Conservation (phyloP, 495 filamentous ascomycete species). For the Parathielavia hyrcaniae region DNA sequence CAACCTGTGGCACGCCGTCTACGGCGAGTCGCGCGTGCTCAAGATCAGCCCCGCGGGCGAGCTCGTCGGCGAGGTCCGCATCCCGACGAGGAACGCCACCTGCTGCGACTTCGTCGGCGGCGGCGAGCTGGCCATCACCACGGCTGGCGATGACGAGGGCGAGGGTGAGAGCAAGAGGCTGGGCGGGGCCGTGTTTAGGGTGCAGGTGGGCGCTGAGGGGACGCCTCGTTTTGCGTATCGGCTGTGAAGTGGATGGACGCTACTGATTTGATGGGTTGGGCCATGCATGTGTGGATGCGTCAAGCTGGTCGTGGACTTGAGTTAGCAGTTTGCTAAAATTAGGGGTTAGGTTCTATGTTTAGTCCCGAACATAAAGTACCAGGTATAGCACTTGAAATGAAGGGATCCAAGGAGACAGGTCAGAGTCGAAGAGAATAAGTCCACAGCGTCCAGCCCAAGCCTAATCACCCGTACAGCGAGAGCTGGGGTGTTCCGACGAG, state of each 20-base stretch:
- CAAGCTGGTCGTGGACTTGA: too few species aligned
- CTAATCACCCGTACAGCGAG: too few species aligned
- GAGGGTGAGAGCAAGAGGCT: constrained; percentile 54
- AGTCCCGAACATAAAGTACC: too few species aligned
- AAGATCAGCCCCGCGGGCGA: constrained; percentile 59
- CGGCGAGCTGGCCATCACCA: constrained; percentile 69
- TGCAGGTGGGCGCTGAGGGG: constrained; percentile 62
- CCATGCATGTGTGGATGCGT: not conserved
- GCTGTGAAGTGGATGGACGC: constrained; percentile 20
- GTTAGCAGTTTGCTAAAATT: too few species aligned
- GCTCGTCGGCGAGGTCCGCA: constrained; percentile 57
- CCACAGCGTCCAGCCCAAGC: too few species aligned
- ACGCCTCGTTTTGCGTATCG: constrained; percentile 53
- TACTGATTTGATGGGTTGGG: not conserved
- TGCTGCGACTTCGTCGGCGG: constrained; percentile 68
- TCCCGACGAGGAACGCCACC: constrained; percentile 65
- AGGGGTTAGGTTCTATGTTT: too few species aligned
- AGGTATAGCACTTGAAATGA: too few species aligned
- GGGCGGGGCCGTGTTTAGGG: constrained; percentile 59
- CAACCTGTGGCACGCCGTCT: constrained; percentile 72
- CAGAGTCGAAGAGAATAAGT: too few species aligned
- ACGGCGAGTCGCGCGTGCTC: constrained; percentile 61
- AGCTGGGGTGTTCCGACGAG: too few species aligned
- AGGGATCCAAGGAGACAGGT: too few species aligned
- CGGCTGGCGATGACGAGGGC: constrained; percentile 54